These are phyloP conservation scores for Holtermannia corniformis DNA, from an alignment of 768 basidiomycete genomes.

Conservation along the genomic window DNA sequence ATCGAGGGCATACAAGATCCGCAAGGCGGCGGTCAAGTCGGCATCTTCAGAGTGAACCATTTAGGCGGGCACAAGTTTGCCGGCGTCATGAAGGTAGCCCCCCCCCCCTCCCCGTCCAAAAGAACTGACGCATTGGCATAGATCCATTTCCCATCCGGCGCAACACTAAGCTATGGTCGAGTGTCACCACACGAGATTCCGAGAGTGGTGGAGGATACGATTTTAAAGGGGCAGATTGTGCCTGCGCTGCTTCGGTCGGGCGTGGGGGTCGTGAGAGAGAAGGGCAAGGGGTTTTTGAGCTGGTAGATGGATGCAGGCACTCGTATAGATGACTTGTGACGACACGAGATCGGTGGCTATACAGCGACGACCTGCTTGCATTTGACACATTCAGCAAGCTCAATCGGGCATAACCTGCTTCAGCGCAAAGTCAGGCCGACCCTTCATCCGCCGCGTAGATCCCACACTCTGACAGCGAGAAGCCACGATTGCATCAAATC, in stretches of 20 bases:
- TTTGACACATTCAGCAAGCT: no score
- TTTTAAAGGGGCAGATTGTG: constrained; percentile 72
- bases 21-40: constrained; percentile 52
- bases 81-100: constrained; percentile 76
- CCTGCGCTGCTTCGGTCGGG: constrained; percentile 80
- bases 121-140: constrained; percentile 30
- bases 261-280: constrained; percentile 51
- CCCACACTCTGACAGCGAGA: no score
- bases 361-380: no score
- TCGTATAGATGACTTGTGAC: no score
- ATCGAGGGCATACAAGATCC: constrained; percentile 49
- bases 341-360: no score
- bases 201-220: constrained; percentile 56
- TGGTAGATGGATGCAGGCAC: no score
- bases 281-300: constrained; percentile 9
- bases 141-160: constrained; percentile 80
- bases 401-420: no score
- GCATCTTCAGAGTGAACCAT: constrained; percentile 81
- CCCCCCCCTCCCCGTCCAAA: not conserved
- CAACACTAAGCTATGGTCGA: constrained; percentile 86
- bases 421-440: no score
- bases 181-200: constrained; percentile 77
- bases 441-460: no score
- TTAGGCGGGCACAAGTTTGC: constrained; percentile 88
- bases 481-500: no score